Base-by-base conservation (phyloP, 148 eudicot genomes). In the Drosera capensis region DNA sequence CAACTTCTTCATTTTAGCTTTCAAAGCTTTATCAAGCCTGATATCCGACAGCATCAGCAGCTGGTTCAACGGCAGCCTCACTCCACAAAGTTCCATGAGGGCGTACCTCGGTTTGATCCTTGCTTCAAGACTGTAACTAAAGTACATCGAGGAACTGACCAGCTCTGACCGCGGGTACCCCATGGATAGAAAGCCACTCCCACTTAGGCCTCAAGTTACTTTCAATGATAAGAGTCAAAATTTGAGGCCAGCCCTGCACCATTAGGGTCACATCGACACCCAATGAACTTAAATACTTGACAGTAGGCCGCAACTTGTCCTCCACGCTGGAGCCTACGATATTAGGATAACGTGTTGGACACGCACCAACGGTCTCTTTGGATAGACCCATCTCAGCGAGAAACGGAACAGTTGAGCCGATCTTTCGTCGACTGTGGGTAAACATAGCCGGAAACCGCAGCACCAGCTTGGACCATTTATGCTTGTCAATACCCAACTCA, bases 251-350 rank as follows among this genome's bases (percentile, higher is more conserved):
- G 54, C 77, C 70, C 15, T 86, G 78, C 35, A 68, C 43, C 90
- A 85, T 85, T 8, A 65, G 49, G 14, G 57, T 64, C 38, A 65
- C 47, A 53, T 59, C 70, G 46, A 64, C 80, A 8, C 86, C 95
- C 52, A 40, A 67, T 20, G 67, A 68, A 66, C 74, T 22, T 60
- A 80, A 85, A 54, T 80, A 85, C 29, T 70, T 71, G 1, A 86
- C 77, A 20, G 74, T 46, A 5, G 86, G 95, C 70, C 74, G 77
- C 46, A 80, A 49, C 48, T 72, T 72, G 11, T 78, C 78, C 48
- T 84, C 95, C 57, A 84, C 90, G 24, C 95, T 80, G 44, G 74
- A 74, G 63, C 95, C 68, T 46, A 80, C 63, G n/a, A n/a, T n/a
- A n/a, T n/a, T n/a, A 7, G 95, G 95, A 56, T 74, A 80, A n/a